Percentiles rank a stretch among this genome's conserved stretches.
Evolutionary conservation across 768 basidiomycete species (phyloP).

Genomic region (Ramaria sp.): DNA sequence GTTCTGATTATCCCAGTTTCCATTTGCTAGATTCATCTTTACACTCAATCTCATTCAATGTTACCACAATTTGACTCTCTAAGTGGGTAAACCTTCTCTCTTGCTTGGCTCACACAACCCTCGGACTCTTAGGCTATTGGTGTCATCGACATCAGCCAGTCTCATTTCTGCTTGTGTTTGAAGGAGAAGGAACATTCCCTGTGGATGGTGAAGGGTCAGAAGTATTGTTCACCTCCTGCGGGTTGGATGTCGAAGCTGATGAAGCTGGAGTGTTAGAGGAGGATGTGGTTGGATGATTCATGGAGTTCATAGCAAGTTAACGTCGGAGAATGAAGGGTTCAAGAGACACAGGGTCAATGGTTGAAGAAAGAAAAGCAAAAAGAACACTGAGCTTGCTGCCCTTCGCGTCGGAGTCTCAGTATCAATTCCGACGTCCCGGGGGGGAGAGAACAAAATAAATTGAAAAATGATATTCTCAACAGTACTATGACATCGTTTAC

Average conservation of each 20-base stretch:
- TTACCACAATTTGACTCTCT: too few relatives aligned
- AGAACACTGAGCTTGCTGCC: neutral
- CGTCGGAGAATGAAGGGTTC: neutral
- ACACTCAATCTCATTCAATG: too few relatives aligned
- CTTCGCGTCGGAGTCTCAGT: constrained; percentile 5
- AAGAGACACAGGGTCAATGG: neutral
- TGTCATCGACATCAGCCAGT: too few relatives aligned
- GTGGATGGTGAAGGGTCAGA: constrained; percentile 8
- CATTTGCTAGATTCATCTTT: too few relatives aligned
- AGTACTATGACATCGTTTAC: too few relatives aligned
- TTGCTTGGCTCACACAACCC: too few relatives aligned
- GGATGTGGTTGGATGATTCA: neutral
- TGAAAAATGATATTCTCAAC: too few relatives aligned
- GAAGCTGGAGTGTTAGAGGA: constrained; percentile 6
- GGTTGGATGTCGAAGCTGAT: constrained; percentile 4
- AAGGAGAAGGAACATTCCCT: constrained; percentile 6
- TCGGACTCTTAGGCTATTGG: too few relatives aligned
- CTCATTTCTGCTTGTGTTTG: too few relatives aligned
- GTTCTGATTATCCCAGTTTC: too few relatives aligned
- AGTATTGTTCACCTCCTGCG: constrained; percentile 1
- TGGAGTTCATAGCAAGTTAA: neutral
- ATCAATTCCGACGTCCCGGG: neutral
- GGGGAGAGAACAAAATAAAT: too few relatives aligned
- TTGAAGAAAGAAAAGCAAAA: neutral
- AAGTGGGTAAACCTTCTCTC: too few relatives aligned